Conservation (phyloP, 2,329 filamentous ascomycete genomes). For the Zymoseptoria ardabiliae region DNA sequence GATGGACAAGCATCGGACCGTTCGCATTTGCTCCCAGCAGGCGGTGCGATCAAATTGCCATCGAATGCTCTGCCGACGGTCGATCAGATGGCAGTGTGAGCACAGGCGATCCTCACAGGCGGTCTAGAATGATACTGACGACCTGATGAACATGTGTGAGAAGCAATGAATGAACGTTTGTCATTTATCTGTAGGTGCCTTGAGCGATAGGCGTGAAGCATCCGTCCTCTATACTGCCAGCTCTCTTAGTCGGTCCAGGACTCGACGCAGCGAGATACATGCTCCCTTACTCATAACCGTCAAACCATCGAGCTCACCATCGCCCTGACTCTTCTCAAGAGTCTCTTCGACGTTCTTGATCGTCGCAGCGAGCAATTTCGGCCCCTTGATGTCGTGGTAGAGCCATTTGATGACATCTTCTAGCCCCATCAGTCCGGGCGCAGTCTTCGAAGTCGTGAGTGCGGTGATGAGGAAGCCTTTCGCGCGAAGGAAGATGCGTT, state of each 20-base stretch:
- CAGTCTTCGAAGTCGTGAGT: slow-evolving; percentile 34
- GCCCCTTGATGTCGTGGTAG: slow-evolving; percentile 35
- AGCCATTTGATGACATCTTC: slow-evolving; percentile 47
- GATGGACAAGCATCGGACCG: too few relatives aligned
- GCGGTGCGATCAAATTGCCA: too few relatives aligned
- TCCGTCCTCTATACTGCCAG: slow-evolving; percentile 5
- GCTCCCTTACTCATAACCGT: slow-evolving; percentile 43
- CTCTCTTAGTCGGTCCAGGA: slow-evolving; percentile 33
- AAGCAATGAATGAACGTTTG: neutral
- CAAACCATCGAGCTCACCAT: slow-evolving; percentile 37
- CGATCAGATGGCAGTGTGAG: neutral
- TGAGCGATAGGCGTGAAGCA: neutral
- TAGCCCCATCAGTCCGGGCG: slow-evolving; percentile 35
- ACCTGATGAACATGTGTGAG: neutral
- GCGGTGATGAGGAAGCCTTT: slow-evolving; percentile 22
- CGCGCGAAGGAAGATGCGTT: slow-evolving; percentile 21
- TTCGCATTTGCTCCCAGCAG: too few relatives aligned
- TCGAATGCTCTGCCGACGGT: neutral
- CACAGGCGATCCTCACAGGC: neutral
- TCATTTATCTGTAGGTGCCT: neutral
- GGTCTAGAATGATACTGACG: neutral
- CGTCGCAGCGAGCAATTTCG: slow-evolving; percentile 37
- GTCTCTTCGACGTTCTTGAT: slow-evolving; percentile 38
- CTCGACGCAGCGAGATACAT: slow-evolving; percentile 26
- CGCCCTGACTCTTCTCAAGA: slow-evolving; percentile 32